Base-by-base conservation (phyloP, 108 stramenopile species). In the Skeletonema marinoi region DNA sequence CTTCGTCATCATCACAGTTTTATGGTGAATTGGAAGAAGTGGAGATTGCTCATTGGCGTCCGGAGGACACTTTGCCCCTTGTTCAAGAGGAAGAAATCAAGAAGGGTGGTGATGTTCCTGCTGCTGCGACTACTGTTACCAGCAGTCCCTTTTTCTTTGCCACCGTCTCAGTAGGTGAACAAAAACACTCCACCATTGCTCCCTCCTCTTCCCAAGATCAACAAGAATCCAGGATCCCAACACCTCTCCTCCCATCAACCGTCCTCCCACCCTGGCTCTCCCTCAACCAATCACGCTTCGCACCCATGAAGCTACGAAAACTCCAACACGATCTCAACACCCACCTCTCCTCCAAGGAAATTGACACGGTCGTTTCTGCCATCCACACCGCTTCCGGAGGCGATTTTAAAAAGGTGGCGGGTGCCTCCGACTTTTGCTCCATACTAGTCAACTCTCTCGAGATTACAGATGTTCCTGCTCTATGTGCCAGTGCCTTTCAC, bases 401-500 rank as follows among this genome's bases (percentile, higher is more conserved):
- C 6, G 82, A 91, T 74, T 39, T 54, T 5, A 80, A 86, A 30
- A 85, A 87, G 65, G 78, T 91, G 68, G 88, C 87, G 1, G 90
- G 93, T n/a, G 89, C 90, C 7, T 83, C 89, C 0, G 90, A 90
- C 51, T 93, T 93, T 73, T 90, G 88, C 70, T 67, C 79, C 11
- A 81, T 93, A 10, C 56, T 93, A 65, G 85, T 89, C 64, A 89
- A 93, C 73, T 86, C 88, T 6, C 85, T 93, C 81, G 93, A 93
- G 70, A 89, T 93, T 78, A 77, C 59, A 5, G 90, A 90, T 35
- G 71, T 90, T 29, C 65, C 85, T 32, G 87, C 90, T 3, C 59
- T 93, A 29, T 67, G 89, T 38, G 93, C 90, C 7, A 88, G 85
- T 11, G 88, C 87, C 5, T 89, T 89, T 83, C 93, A 93, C 65